These are phyloP conservation scores for Eruca vesicaria DNA, from an alignment of 441 rosid genomes.

Conservation along the genomic window DNA sequence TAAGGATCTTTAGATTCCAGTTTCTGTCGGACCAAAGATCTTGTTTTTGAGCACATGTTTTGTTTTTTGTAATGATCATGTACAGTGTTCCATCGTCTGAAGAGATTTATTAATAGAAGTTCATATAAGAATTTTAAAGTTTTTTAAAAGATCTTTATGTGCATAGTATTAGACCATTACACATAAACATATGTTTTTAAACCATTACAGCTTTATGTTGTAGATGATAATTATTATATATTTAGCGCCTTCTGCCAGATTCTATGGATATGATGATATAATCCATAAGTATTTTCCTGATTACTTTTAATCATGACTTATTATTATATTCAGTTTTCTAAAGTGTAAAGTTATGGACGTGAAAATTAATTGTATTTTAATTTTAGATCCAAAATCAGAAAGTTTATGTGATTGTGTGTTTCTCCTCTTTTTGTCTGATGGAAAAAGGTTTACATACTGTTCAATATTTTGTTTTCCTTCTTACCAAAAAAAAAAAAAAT, in stretches of 20 bases:
- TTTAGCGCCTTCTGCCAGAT: background rate
- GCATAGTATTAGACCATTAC: too few relatives aligned
- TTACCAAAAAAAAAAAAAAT: too few relatives aligned
- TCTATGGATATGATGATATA: background rate
- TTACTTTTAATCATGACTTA: background rate
- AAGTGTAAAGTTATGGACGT: conserved; percentile 3
- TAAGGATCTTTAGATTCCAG: background rate
- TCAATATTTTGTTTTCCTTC: background rate
- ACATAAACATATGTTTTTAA: too few relatives aligned
- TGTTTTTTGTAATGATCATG: background rate
- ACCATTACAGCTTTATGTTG: too few relatives aligned
- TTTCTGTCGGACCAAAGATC: background rate
- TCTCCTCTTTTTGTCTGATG: background rate
- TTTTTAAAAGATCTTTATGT: too few relatives aligned
- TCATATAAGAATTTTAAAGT: background rate
- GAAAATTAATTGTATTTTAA: background rate
- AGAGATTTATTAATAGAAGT: background rate
- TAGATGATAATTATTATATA: background rate
- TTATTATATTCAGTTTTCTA: background rate
- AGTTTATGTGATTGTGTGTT: background rate
- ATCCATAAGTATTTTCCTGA: background rate
- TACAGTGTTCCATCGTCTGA: background rate
- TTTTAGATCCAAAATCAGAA: background rate
- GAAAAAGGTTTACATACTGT: background rate
- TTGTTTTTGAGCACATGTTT: background rate